Conservation (phyloP, 352 stramenopile genomes). For the Globisporangium orthogonon region DNA sequence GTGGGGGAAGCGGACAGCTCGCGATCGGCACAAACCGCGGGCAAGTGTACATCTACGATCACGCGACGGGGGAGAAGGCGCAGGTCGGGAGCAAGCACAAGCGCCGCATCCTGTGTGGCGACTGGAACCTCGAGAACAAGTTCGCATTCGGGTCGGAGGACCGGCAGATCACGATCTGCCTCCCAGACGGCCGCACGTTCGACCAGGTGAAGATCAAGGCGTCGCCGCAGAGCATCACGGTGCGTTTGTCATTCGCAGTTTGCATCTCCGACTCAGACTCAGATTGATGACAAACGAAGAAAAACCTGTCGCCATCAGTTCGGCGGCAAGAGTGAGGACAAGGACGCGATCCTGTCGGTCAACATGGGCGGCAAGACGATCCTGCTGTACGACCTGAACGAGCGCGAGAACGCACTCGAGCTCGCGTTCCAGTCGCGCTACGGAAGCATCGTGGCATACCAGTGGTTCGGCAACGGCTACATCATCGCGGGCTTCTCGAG, state of each 20-base stretch:
- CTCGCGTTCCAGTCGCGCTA: slow-evolving; percentile 89
- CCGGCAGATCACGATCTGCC: slow-evolving; percentile 70
- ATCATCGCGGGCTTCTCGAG: slow-evolving; percentile 89
- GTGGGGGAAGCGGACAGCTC: slow-evolving; percentile 16
- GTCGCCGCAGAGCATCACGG: slow-evolving; percentile 57
- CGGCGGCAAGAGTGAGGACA: slow-evolving; percentile 60
- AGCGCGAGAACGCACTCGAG: slow-evolving; percentile 87
- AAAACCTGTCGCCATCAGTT: slow-evolving; percentile 37
- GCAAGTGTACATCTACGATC: slow-evolving; percentile 77
- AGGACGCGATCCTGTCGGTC: slow-evolving; percentile 77
- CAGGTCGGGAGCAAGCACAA: slow-evolving; percentile 74
- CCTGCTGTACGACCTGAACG: slow-evolving; percentile 84
- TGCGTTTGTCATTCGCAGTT: no score
- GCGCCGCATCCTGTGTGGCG: slow-evolving; percentile 65
- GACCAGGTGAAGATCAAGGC: slow-evolving; percentile 78
- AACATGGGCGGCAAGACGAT: slow-evolving; percentile 90
- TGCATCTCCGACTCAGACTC: no score
- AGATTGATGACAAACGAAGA: no score
- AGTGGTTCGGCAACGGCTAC: slow-evolving; percentile 88
- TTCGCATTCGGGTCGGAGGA: slow-evolving; percentile 80
- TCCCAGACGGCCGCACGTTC: slow-evolving; percentile 50
- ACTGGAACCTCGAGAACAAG: slow-evolving; percentile 78
- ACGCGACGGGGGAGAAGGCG: slow-evolving; percentile 38
- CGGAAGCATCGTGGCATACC: slow-evolving; percentile 84
- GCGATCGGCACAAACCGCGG: slow-evolving; percentile 68